Percentiles rank a stretch among this genome's conserved stretches.
phyloP scores from a whole-genome alignment of 129 eudicot species.

The Mikania micrantha region DNA sequence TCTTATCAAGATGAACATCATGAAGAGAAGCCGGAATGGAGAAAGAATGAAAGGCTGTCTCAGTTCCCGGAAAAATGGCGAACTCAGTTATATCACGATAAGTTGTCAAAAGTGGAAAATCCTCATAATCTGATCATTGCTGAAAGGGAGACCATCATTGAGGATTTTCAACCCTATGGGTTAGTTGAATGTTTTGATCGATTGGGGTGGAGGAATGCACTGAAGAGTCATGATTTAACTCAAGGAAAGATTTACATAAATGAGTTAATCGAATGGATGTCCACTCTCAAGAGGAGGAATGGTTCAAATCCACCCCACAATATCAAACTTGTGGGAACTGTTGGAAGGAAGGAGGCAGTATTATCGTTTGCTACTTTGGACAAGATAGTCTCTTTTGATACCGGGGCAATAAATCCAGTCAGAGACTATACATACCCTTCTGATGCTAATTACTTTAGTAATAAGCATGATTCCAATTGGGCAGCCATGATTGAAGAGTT shows the following conservation, averaged over 20 bases:
- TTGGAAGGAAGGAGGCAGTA: background rate
- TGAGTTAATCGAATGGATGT: background rate
- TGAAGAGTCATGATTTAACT: background rate
- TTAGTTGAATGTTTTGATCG: background rate
- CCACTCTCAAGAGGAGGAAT: background rate
- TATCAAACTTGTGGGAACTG: background rate
- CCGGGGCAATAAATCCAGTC: background rate
- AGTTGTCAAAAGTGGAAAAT: background rate
- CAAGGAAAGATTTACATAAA: too few species aligned
- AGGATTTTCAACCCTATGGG: background rate
- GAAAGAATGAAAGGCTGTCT: too few species aligned
- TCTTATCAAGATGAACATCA: too few species aligned
- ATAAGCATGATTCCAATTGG: too few species aligned
- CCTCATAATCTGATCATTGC: too few species aligned
- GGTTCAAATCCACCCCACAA: background rate
- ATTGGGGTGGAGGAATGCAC: background rate
- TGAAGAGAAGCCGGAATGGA: too few species aligned
- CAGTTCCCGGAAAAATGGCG: too few species aligned
- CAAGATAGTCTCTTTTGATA: background rate
- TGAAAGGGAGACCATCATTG: too few species aligned
- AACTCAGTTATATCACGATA: background rate
- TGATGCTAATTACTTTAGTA: too few species aligned
- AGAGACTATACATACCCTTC: background rate
- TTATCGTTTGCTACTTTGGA: background rate
- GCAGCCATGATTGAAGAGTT: too few species aligned